Percentiles rank a stretch among this genome's conserved stretches.
phyloP scores from a whole-genome alignment of 148 eudicot genomes.

The Pouteria glomerata region DNA sequence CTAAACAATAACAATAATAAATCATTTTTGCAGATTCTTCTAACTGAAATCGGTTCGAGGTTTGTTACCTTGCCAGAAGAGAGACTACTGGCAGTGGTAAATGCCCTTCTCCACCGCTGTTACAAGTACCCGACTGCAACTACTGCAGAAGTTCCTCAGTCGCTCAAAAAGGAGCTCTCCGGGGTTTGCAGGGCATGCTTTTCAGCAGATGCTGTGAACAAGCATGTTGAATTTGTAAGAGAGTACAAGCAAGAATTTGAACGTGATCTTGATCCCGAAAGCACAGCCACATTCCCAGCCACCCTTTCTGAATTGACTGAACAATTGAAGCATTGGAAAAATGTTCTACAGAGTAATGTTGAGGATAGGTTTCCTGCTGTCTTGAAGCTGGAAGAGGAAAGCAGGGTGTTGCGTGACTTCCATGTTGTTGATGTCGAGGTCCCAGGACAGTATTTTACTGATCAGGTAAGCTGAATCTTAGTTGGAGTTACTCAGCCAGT shows the following conservation, averaged over 20 bases:
- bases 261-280: slow-evolving; percentile 98
- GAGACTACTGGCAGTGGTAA: slow-evolving; percentile 92
- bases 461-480: slow-evolving; percentile 54
- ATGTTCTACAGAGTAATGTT: slow-evolving; percentile 92
- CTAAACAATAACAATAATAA: not conserved
- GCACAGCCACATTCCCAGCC: slow-evolving; percentile 78
- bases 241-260: slow-evolving; percentile 97
- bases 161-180: slow-evolving; percentile 97
- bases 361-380: slow-evolving; percentile 98
- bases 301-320: slow-evolving; percentile 83
- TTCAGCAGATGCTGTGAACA: slow-evolving; percentile 96
- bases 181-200: slow-evolving; percentile 98
- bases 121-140: slow-evolving; percentile 98
- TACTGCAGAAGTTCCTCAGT: slow-evolving; percentile 95
- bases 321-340: slow-evolving; percentile 94
- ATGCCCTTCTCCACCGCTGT: slow-evolving; percentile 93
- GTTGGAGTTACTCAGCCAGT: not conserved
- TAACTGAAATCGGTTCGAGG: slow-evolving; percentile 96
- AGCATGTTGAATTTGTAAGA: slow-evolving; percentile 91
- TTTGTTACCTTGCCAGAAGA: slow-evolving; percentile 99
- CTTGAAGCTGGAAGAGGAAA: slow-evolving; percentile 93
- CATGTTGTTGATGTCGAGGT: slow-evolving; percentile 98
- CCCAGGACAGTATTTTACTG: slow-evolving; percentile 93
- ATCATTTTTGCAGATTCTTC: slow-evolving; percentile 60
- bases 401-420: slow-evolving; percentile 93